Percentiles rank a stretch among this genome's conserved stretches.
Conservation (phyloP, 495 filamentous ascomycete genomes). For the Hyaloscypha hepaticicola region DNA sequence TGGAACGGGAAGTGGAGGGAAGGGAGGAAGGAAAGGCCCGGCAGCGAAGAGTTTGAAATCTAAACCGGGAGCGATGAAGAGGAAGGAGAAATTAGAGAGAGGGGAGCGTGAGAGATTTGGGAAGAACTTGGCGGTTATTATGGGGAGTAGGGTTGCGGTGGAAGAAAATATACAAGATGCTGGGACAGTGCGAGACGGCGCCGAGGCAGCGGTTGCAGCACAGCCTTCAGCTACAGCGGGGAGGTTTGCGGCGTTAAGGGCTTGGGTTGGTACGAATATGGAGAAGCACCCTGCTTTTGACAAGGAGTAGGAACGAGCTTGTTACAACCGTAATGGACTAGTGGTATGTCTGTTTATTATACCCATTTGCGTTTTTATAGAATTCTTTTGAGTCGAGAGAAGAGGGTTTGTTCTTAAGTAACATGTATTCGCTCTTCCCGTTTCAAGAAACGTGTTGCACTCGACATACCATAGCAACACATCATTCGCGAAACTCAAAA, state of each 20-base stretch:
- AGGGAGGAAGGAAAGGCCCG: conserved; percentile 42
- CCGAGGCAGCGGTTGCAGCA: neutral
- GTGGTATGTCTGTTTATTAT: neutral
- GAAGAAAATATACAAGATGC: neutral
- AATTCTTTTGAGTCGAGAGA: no score
- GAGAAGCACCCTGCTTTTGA: conserved; percentile 28
- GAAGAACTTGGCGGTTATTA: conserved; percentile 63
- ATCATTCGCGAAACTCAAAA: no score
- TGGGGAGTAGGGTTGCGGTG: neutral
- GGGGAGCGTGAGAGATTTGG: conserved; percentile 80
- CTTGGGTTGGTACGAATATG: conserved; percentile 22
- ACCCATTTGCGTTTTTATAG: neutral
- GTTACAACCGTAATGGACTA: neutral
- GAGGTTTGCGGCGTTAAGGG: conserved; percentile 27
- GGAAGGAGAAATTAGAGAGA: conserved; percentile 73
- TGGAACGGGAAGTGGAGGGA: conserved; percentile 16
- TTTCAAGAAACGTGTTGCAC: no score
- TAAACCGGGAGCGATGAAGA: conserved; percentile 77
- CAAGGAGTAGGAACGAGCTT: neutral
- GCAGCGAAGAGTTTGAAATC: conserved; percentile 68
- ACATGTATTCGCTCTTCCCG: no score
- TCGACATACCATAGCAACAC: no score
- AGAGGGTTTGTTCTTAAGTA: no score
- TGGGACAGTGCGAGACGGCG: neutral
- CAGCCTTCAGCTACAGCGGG: neutral